Evolutionary conservation across 192 early-diverging fungal genomes (phyloP), one percentile per base, ranked within the genome.

Genomic region (Rhizophagus clarus): DNA sequence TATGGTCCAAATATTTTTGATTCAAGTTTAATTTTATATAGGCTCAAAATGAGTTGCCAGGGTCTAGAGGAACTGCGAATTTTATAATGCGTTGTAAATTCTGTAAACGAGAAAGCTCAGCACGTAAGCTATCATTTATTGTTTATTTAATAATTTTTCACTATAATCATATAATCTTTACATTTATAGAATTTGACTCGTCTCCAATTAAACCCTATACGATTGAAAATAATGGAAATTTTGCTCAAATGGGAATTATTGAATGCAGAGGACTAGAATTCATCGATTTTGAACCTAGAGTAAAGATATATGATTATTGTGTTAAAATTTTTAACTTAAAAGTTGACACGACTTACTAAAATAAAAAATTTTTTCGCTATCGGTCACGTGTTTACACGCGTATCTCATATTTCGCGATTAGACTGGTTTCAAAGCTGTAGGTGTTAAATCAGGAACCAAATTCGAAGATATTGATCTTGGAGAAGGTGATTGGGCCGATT

Each of bases 61-160:
- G 93, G 66, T 91, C 90, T 74, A 87, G 94, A 79, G 95, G 95
- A 37, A 87, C 88, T 17, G 95, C 96, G 47, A 97, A 97, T 82
- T 82, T 97, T 56, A 92, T 94, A 42, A 96, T 98, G 94, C 83
- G 84, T 56, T 98, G 96, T 91, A 95, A 97, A 87, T 95, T 94
- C 80, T 97, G 95, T 85, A 93, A 92, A 80, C 90, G 92, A 62
- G 92, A 94, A 80, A 84, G 87, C 67, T 92, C 89, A 34, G 89
- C 89, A 31, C 87, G 88, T 87, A 88, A 84, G 86, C 70, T 29
- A 7, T 14, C 82, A n/a, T 0, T 14, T 2, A 28, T 56, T 60
- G 24, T 66, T n/a, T 4, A n/a, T 28, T 69, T 28, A 45, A 15
- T 15, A 20, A 37, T 42, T 72, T 47, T 61, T 12, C 56, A 37